Evolutionary conservation across 768 basidiomycete species (phyloP), one percentile per base, ranked within the genome.

Genomic region (Hericium rajendrae): DNA sequence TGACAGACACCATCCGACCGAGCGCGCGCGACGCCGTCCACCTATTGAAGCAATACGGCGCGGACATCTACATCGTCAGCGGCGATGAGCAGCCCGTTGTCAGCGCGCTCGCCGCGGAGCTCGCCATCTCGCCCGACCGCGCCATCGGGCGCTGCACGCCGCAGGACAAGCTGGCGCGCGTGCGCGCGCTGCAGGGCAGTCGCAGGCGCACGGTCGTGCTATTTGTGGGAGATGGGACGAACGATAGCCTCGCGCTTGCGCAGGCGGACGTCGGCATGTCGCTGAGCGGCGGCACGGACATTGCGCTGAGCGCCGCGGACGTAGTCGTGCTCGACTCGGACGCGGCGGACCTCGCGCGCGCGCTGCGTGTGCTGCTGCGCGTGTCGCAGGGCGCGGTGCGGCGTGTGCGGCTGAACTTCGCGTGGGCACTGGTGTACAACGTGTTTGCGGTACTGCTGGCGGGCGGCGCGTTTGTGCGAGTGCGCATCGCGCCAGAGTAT

Each of bases 151-250:
- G 70, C 4, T 78, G 78, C 37, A 67, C 77, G 6, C 80, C 81
- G 1, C 71, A 73, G 10, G 77, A 73, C 48, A 82, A 84, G 66
- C 69, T 70, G 9, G 64, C 59, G 16, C 68, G 66, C 53, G 64
- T 75, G 55, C 65, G 60, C 24, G 56, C 54, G 48, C 65, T 73
- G 38, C 64, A 69, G 48, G 63, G 57, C 4, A 10, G 37, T 11
- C 57, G 60, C n/a, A 37, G 59, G 51, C 57, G 66, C 52, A 51
- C 55, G 16, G 64, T 66, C 9, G 77, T 78, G 3, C 63, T 72
- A 43, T 79, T 78, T 67, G 68, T 75, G 28, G 76, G 76, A 39
- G 81, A 83, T 64, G 81, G 82, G 16, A 72, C 78, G 24, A 81
- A 82, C 66, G 80, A 82, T 64, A 68, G 76, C 5, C 70, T 72